Evolutionary conservation across 805 yeast species (phyloP), one percentile per base, ranked within the genome.

Genomic region (Nakazawaea ernobii): DNA sequence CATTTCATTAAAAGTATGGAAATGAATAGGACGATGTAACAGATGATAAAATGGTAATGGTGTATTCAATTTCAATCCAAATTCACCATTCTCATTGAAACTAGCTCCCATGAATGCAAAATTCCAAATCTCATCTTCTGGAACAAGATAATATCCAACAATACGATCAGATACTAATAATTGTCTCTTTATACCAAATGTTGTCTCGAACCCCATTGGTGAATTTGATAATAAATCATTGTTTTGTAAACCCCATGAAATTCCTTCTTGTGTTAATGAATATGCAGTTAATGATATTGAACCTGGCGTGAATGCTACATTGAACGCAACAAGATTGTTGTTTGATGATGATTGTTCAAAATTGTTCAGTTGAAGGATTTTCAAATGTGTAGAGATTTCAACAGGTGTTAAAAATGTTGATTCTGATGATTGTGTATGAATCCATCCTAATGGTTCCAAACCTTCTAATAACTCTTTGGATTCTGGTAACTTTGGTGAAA

Each of bases 11-110:
- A 92, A 89, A 6, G 82, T 75, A 42, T 80, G 70, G 67, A 94
- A 94, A 64, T 94, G 99, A 29, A 81, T 73, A 2, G 97, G 94
- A 42, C 99, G 82, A 59, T 94, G 99, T 32, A 79, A 60, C 55
- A 86, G 95, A 59, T 88, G 84, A 65, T 89, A 94, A 59, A 84
- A 94, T 6, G 86, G 79, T 33, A 84, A 56, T 2, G 99, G 99
- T 14, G 80, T 68, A 58, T 87, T 97, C 39, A 86, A 59, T 59
- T 86, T 87, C 62, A 90, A 60, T 11, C 71, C 80, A 56, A 75
- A 88, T 6, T 68, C 71, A 40, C 77, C 62, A n/a, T 75, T 74
- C 5, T 80, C 68, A 55, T 77, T 81, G 85, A 94, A 94, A 8
- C 86, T 78, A 1, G 94, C 83, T 1, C 97, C 94, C 67, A 88